phyloP scores from a whole-genome alignment of 225 moss, liverwort and hornwort genomes.

The Polytrichum commune region DNA sequence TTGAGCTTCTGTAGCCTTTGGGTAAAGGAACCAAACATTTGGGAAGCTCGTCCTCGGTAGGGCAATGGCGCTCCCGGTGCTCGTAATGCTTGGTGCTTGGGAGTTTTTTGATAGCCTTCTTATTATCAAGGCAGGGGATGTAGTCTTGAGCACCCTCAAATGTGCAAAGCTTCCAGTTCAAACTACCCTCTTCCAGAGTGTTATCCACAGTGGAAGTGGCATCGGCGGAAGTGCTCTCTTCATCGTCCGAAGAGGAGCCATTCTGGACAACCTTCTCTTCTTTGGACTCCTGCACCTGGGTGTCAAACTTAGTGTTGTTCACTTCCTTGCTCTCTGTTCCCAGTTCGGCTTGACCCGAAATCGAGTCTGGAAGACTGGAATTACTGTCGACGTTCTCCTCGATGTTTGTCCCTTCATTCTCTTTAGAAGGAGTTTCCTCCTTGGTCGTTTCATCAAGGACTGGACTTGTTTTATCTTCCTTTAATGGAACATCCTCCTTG shows the following conservation, averaged over 20 bases:
- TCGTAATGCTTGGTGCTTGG: conserved; percentile 46
- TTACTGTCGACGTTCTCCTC: no score
- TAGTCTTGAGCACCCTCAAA: conserved; percentile 54
- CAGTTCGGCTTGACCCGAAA: conserved; percentile 31
- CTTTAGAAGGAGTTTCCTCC: background rate
- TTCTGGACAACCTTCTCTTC: conserved; percentile 51
- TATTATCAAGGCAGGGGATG: conserved; percentile 79
- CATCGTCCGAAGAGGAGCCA: background rate
- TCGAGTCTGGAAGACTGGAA: conserved; percentile 20
- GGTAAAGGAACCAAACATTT: conserved; percentile 79
- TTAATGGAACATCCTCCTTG: no score
- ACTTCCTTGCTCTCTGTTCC: conserved; percentile 41
- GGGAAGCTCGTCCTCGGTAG: conserved; percentile 50
- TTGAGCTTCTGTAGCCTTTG: conserved; percentile 52
- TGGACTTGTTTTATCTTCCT: no score
- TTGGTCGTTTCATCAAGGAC: no score
- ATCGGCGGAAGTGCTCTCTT: background rate
- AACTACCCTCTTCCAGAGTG: conserved; percentile 4
- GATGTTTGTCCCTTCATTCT: background rate
- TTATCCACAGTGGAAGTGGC: conserved; percentile 3
- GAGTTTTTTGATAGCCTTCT: conserved; percentile 41
- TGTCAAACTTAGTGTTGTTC: conserved; percentile 42
- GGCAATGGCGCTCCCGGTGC: conserved; percentile 83
- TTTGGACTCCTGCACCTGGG: conserved; percentile 68
- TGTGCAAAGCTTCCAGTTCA: conserved; percentile 54